Base-by-base conservation (phyloP, 108 stramenopile species). In the Aureococcus anophagefferens region DNA sequence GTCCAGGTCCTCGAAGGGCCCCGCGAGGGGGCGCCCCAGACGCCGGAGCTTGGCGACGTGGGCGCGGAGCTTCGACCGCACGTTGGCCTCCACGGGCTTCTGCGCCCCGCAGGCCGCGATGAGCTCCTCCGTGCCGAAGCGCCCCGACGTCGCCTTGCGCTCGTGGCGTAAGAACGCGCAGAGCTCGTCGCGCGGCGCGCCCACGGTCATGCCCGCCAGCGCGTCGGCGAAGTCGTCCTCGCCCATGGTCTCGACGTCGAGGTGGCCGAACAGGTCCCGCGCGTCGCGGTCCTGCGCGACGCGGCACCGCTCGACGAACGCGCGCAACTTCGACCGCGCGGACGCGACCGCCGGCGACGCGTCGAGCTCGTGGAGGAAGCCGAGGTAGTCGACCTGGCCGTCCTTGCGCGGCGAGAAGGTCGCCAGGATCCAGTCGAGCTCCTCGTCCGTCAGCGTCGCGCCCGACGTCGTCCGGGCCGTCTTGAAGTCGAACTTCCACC, bases 331-430 rank as follows among this genome's bases (percentile, higher is more conserved):
- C 25, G 66, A 33, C 14, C 79, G 62, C 11, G 80, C 80, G 30
- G 79, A 72, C 7, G 66, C 31, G 25, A 81, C 80, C 28, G 76
- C 66, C 0, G 79, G 80, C 33, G 79, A 76, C 45, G 80, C 78
- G 3, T 79, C 80, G 33, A 67, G 68, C 31, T 69, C 72, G 37
- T 76, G 64, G 30, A 81, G 64, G n/a, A 81, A 81, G 46, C 67
- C 76, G 9, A 77, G 34, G 59, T 79, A 81, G 63, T 70, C 62
- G 32, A 79, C 80, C 78, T 79, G 78, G 25, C 80, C 80, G 66
- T 81, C 80, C 67, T 81, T 81, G 29, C 78, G 74, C 9, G 80
- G 80, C 63, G 77, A 79, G 46, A 81, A 81, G 1, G 72, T 35
- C 29, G 71, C 66, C 72, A 81, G 76, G 44, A 79, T 67, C 33